Evolutionary conservation across 495 filamentous ascomycete species (phyloP).

Genomic region (Sporormia fimetaria): DNA sequence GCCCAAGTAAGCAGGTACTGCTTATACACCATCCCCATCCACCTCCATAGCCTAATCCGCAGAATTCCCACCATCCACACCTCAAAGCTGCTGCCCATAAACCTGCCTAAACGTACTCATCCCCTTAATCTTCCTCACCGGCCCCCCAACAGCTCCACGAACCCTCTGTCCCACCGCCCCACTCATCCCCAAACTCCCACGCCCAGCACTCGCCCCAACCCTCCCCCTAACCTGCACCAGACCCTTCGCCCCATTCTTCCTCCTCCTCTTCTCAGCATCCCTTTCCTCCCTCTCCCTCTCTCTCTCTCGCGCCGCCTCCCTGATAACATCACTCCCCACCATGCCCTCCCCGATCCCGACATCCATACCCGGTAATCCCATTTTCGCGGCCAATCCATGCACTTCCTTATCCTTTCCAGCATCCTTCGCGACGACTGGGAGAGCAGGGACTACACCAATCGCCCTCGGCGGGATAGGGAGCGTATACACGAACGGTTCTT

Average conservation of each 20-base stretch:
- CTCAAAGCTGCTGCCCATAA: too few relatives aligned
- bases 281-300: neutral
- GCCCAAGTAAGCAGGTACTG: too few relatives aligned
- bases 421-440: neutral
- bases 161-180: neutral
- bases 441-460: neutral
- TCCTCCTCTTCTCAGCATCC: conserved; percentile 1
- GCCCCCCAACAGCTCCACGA: too few relatives aligned
- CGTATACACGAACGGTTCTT: conserved; percentile 7
- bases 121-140: too few relatives aligned
- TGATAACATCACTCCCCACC: neutral
- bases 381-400: neutral
- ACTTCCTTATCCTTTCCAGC: neutral
- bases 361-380: conserved; percentile 9
- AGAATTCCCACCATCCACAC: too few relatives aligned
- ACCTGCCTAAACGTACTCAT: too few relatives aligned
- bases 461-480: neutral
- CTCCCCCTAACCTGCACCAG: neutral
- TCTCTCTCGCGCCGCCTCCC: neutral
- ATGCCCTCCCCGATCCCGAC: neutral
- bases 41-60: too few relatives aligned
- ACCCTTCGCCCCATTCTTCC: neutral
- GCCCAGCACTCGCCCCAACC: neutral
- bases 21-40: too few relatives aligned
- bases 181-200: neutral